Conservation (phyloP, 257 asterid species). For the Solanum paucissectum region DNA sequence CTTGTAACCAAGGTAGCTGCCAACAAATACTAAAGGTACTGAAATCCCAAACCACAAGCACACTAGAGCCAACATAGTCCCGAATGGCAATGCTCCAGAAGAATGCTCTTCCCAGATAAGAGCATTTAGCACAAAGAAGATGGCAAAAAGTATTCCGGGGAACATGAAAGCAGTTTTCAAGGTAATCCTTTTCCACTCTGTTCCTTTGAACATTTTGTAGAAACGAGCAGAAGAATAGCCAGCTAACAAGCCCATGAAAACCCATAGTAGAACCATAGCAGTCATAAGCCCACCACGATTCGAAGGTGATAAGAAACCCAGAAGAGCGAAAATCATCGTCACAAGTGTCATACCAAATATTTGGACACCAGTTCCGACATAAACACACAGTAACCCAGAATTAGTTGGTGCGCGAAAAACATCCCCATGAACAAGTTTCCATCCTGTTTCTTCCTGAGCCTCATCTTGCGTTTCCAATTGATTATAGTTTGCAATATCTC, state of each 20-base stretch:
- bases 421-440: slow-evolving; percentile 92
- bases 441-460: slow-evolving; percentile 89
- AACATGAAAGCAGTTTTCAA: slow-evolving; percentile 83
- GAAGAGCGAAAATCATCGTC: slow-evolving; percentile 71
- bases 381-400: slow-evolving; percentile 69
- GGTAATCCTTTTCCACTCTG: slow-evolving; percentile 75
- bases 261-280: slow-evolving; percentile 91
- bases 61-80: slow-evolving; percentile 79
- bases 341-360: slow-evolving; percentile 75
- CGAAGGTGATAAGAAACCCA: slow-evolving; percentile 87
- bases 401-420: slow-evolving; percentile 60
- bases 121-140: slow-evolving; percentile 64
- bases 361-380: slow-evolving; percentile 83
- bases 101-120: slow-evolving; percentile 85
- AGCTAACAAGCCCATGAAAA: slow-evolving; percentile 79
- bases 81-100: slow-evolving; percentile 85
- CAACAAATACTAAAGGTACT: slow-evolving; percentile 73
- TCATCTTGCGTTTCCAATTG: slow-evolving; percentile 89
- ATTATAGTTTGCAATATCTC: slow-evolving; percentile 82
- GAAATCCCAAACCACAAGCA: slow-evolving; percentile 88
- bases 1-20: slow-evolving; percentile 77
- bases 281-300: slow-evolving; percentile 91
- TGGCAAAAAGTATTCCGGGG: slow-evolving; percentile 67
- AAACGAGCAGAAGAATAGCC: slow-evolving; percentile 80
- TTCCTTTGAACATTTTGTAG: slow-evolving; percentile 73